Evolutionary conservation across 1,284 basidiomycete genomes (phyloP).

Genomic region (Ustilago crameri): DNA sequence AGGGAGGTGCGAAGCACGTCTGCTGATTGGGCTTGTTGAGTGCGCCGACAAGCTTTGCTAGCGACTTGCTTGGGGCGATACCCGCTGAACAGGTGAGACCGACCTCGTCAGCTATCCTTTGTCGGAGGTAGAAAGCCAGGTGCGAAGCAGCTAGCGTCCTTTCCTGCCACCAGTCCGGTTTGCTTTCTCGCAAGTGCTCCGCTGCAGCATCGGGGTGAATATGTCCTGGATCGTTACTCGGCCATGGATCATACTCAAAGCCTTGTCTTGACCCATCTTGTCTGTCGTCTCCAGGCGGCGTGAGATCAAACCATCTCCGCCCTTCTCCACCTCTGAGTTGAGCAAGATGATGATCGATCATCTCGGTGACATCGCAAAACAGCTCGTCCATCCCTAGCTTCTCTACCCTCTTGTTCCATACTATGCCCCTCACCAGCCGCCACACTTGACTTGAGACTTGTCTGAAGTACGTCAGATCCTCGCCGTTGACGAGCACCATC

Average conservation of each 20-base stretch:
- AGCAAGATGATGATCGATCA: slow-evolving; percentile 63
- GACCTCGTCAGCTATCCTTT: slow-evolving; percentile 60
- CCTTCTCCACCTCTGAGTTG: not conserved
- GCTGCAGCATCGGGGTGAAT: slow-evolving; percentile 19
- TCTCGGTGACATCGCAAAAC: slow-evolving; percentile 68
- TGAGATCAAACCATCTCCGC: slow-evolving; percentile 35
- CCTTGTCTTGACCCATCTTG: slow-evolving; percentile 6
- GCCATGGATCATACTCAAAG: slow-evolving; percentile 57
- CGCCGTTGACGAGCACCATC: slow-evolving; percentile 68
- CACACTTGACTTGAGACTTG: slow-evolving; percentile 61
- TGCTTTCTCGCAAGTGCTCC: slow-evolving; percentile 8
- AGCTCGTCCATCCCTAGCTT: slow-evolving; percentile 70
- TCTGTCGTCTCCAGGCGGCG: not conserved
- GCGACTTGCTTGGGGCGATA: slow-evolving; percentile 64
- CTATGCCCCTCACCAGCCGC: slow-evolving; percentile 59
- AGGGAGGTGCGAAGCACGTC: slow-evolving; percentile 49
- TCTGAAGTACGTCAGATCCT: slow-evolving; percentile 68
- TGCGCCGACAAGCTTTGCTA: slow-evolving; percentile 67
- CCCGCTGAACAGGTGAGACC: slow-evolving; percentile 68
- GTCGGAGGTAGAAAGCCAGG: slow-evolving; percentile 63
- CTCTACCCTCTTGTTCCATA: slow-evolving; percentile 62
- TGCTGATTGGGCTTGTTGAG: slow-evolving; percentile 68
- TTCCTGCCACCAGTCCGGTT: slow-evolving; percentile 40
- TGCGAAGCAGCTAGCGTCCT: slow-evolving; percentile 60
- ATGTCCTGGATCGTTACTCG: slow-evolving; percentile 23